Evolutionary conservation across 805 yeast species (phyloP), one percentile per base, ranked within the genome.

Genomic region (Diddensiella transvaalensis): DNA sequence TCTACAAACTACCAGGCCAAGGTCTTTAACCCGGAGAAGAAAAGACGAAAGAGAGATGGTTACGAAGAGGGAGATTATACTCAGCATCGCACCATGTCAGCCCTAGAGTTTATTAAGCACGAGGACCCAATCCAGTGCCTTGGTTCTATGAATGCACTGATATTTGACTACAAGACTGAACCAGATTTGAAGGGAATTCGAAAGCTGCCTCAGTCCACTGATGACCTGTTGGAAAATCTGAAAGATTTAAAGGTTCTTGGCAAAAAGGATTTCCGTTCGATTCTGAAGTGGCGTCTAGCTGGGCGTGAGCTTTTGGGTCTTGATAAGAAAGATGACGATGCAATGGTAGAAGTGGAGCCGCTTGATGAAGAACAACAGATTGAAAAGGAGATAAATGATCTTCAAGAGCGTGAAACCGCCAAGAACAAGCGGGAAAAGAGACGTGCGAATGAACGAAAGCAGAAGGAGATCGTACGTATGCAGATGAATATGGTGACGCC

Each of bases 401-500:
- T 90, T 57, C 77, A 81, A 47, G 88, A 80, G 23, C 85, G 79
- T 57, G 88, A 85, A 55, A 76, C 80, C 57, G 75, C 82, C 55
- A 79, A 80, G 57, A 69, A 69, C 42, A 90, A 83, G 66, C 81
- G 97, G 62, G 95, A 85, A 57, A 87, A 83, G 67, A 83, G 96
- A 66, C 81, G 75, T 58, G 78, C 78, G 47, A 89, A 93, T 64
- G 96, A 90, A 68, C 56, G 67, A 53, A 88, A 87, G 61, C 96
- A 88, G 65, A 87, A 85, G 66, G 97, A 91, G 63, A 79, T 91
- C 42, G 74, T 77, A 42, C 80, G 98, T 71, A 83, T 88, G 86
- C 97, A 93, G 70, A 83, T 93, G 91, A 87, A 87, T 66, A 90
- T 93, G 96, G 73, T 86, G 50, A 87, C 96, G 3, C 96, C 95